phyloP scores from a whole-genome alignment of 768 basidiomycete genomes.

The Trametes elegans region DNA sequence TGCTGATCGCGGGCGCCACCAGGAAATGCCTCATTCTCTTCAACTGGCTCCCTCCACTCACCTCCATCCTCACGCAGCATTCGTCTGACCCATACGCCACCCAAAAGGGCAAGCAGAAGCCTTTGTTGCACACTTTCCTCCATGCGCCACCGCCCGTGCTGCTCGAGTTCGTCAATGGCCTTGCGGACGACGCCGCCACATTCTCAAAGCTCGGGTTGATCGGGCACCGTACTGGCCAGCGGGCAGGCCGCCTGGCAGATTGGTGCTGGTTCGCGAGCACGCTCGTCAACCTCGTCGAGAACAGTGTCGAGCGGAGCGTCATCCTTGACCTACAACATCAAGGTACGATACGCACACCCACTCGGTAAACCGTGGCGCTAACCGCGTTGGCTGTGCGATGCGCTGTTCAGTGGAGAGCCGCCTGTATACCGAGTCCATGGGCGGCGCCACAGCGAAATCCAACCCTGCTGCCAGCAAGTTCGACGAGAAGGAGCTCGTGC shows the following conservation, averaged over 20 bases:
- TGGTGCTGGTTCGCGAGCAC: conserved; percentile 88
- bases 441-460: conserved; percentile 67
- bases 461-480: conserved; percentile 53
- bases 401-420: conserved; percentile 60
- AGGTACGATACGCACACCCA: conserved; percentile 38
- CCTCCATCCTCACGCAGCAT: conserved; percentile 68
- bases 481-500: conserved; percentile 67
- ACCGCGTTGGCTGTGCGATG: neutral
- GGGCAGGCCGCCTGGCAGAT: conserved; percentile 73
- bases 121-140: conserved; percentile 71
- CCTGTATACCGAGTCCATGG: conserved; percentile 71
- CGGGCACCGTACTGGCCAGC: conserved; percentile 59
- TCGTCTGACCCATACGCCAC: conserved; percentile 59
- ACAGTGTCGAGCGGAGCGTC: conserved; percentile 74
- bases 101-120: conserved; percentile 35
- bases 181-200: conserved; percentile 80
- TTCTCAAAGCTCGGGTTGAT: conserved; percentile 69
- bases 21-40: conserved; percentile 82
- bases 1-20: neutral
- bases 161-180: conserved; percentile 70
- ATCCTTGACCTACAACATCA: conserved; percentile 61
- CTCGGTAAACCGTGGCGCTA: neutral
- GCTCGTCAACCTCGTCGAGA: conserved; percentile 78
- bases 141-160: conserved; percentile 82
- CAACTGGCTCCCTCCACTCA: conserved; percentile 81